phyloP scores from a whole-genome alignment of 108 stramenopile genomes.

The Cyclotella baltica region DNA sequence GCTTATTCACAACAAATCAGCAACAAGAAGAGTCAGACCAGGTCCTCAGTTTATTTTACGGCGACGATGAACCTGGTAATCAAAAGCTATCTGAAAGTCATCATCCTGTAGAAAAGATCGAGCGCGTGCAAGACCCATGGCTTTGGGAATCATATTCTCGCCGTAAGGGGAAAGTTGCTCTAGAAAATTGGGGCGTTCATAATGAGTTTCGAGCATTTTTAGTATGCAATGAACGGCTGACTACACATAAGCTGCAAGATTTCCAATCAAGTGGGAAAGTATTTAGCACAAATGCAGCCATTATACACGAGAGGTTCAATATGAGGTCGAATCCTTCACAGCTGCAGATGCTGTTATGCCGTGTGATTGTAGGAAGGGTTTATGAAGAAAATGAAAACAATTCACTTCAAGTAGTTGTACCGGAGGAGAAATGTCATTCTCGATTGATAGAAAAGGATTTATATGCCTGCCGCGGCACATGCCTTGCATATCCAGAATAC shows the following conservation, averaged over 20 bases:
- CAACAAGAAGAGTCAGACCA: constrained; percentile 23
- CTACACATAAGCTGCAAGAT: constrained; percentile 3
- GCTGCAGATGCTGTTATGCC: constrained; percentile 33
- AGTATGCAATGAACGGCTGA: neutral
- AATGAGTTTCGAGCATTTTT: constrained; percentile 26
- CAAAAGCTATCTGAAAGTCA: neutral
- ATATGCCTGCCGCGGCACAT: constrained; percentile 28
- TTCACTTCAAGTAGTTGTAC: neutral
- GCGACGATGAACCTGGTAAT: neutral
- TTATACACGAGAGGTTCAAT: constrained; percentile 15
- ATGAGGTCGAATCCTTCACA: neutral
- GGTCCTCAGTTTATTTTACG: constrained; percentile 30
- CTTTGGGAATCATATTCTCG: constrained; percentile 39
- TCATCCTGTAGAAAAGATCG: constrained; percentile 23
- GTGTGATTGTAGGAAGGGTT: constrained; percentile 40
- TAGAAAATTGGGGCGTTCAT: constrained; percentile 45
- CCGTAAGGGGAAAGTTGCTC: constrained; percentile 28
- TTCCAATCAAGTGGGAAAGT: constrained; percentile 16
- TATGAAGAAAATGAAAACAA: neutral
- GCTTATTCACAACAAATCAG: constrained; percentile 11
- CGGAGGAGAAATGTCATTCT: constrained; percentile 14
- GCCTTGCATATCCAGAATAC: constrained; percentile 47
- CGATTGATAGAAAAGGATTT: constrained; percentile 4
- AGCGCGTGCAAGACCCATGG: constrained; percentile 35
- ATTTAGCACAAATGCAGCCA: constrained; percentile 17